Conservation (phyloP, 208 protist species). For the Leishmania major region DNA sequence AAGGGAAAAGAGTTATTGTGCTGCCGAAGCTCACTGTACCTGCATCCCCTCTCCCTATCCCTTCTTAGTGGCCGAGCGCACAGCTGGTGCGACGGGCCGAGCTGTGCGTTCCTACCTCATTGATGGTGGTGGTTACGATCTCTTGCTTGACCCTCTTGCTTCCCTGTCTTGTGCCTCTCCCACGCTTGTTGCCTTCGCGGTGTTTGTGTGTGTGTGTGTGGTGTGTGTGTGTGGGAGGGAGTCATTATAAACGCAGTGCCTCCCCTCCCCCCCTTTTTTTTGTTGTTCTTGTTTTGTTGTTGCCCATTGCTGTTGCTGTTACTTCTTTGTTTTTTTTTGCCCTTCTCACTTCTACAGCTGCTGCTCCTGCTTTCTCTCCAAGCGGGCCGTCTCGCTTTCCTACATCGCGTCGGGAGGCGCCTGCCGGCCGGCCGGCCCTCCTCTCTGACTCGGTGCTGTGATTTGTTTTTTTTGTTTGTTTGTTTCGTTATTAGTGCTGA, state of each 20-base stretch:
- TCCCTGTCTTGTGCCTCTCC: neutral
- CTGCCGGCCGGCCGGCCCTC: neutral
- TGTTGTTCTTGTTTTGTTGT: no score
- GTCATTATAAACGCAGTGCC: neutral
- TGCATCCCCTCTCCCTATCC: neutral
- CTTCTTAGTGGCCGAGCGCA: neutral
- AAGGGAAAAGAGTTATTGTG: neutral
- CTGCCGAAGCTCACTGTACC: neutral
- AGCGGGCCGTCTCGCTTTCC: neutral
- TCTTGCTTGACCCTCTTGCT: neutral
- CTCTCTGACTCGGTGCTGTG: neutral
- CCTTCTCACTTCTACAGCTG: neutral
- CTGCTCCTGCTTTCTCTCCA: neutral
- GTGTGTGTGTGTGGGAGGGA: neutral
- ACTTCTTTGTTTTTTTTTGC: neutral
- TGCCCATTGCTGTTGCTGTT: neutral
- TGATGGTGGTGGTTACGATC: neutral
- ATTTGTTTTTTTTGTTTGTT: neutral
- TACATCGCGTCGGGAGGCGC: neutral
- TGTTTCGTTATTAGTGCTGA: neutral
- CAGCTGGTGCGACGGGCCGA: neutral
- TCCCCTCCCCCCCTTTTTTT: neutral
- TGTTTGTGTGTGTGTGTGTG: neutral
- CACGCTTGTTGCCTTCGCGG: neutral
- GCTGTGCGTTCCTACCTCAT: neutral